A percentile compares a stretch with the other conserved stretches of the same genome.
Conservation (phyloP, 768 basidiomycete genomes). For the Leucocoprinus birnbaumii region DNA sequence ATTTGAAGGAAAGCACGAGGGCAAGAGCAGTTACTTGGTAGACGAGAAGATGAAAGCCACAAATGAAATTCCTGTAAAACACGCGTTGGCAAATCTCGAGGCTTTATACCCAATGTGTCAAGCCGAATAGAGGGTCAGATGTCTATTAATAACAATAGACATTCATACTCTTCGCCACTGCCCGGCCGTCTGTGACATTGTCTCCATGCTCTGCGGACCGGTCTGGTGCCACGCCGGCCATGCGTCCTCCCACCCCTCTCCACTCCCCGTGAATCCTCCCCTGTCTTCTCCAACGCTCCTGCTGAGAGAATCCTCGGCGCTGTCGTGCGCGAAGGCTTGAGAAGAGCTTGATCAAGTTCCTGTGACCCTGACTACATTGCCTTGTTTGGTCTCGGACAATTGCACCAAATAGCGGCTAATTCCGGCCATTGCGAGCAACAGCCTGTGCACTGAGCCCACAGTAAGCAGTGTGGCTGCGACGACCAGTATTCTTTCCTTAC, state of each 20-base stretch:
- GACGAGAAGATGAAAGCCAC: slow-evolving; percentile 9
- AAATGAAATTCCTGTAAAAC: slow-evolving; percentile 2
- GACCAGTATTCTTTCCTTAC: slow-evolving; percentile 12
- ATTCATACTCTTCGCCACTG: neutral
- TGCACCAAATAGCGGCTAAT: slow-evolving; percentile 14
- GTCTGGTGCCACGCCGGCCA: neutral
- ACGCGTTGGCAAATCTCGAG: slow-evolving; percentile 10
- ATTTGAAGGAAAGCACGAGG: slow-evolving; percentile 23
- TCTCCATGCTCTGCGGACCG: neutral
- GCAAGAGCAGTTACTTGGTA: slow-evolving; percentile 7
- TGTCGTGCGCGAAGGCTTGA: neutral
- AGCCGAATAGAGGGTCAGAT: neutral
- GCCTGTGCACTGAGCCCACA: neutral
- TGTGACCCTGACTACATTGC: neutral
- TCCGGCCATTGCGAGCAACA: neutral
- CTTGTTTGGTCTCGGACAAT: slow-evolving; percentile 7
- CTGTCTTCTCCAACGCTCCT: neutral
- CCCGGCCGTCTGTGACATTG: neutral
- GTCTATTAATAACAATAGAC: slow-evolving; percentile 4
- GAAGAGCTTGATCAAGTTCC: slow-evolving; percentile 1
- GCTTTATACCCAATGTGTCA: slow-evolving; percentile 4
- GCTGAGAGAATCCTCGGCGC: slow-evolving; percentile 9
- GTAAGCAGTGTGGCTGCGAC: neutral
- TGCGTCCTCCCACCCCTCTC: neutral
- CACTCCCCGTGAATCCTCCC: neutral